Percentiles rank a stretch among this genome's conserved stretches.
phyloP scores from a whole-genome alignment of 495 filamentous ascomycete species.

The Aeminium ludgeri region DNA sequence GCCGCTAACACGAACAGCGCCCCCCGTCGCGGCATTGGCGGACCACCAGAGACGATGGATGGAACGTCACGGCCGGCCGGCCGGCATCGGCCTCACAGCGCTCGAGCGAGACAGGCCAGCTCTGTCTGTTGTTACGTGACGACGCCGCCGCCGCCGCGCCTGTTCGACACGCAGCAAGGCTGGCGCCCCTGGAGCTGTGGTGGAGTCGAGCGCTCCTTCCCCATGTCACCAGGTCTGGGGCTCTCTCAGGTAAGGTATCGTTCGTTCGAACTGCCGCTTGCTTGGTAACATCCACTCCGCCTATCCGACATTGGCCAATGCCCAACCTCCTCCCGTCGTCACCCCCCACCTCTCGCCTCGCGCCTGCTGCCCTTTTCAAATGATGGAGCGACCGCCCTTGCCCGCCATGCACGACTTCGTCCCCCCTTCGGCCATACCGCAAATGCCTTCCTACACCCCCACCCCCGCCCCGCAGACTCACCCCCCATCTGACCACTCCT shows the following conservation, averaged over 20 bases:
- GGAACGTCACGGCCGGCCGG: no score
- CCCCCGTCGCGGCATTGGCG: no score
- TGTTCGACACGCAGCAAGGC: no score
- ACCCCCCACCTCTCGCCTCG: background rate
- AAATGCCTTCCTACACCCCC: slow-evolving; percentile 3
- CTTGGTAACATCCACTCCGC: background rate
- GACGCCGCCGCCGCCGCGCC: no score
- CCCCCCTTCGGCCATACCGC: slow-evolving; percentile 1
- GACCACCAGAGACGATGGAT: no score
- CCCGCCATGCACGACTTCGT: slow-evolving; percentile 1
- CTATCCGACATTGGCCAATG: background rate
- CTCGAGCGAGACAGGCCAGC: no score
- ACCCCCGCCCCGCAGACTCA: background rate
- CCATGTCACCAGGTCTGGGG: slow-evolving; percentile 32
- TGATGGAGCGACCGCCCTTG: slow-evolving; percentile 8
- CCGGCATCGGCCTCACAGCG: no score
- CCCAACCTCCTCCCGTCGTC: background rate
- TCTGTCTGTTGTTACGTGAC: no score
- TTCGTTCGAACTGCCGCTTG: slow-evolving; percentile 31
- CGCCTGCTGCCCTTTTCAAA: background rate
- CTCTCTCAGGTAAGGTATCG: slow-evolving; percentile 30
- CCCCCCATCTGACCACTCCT: background rate
- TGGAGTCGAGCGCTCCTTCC: slow-evolving; percentile 17
- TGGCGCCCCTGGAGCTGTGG: slow-evolving; percentile 6
- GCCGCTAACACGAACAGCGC: no score